Evolutionary conservation across 805 yeast genomes (phyloP).

Genomic region (Wickerhamomyces pijperi): DNA sequence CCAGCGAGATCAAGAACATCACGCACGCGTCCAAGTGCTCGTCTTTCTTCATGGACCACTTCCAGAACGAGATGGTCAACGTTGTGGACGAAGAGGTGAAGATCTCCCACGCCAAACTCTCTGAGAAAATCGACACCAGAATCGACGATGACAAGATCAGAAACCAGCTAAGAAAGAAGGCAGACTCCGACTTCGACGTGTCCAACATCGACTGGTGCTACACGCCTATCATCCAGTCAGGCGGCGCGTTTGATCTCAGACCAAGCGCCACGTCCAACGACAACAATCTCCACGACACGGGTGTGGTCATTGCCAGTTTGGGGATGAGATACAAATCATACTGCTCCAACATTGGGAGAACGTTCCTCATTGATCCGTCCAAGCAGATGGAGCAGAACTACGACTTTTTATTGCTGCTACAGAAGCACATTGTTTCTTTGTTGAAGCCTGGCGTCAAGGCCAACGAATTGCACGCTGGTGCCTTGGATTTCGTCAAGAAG

Average conservation of each 20-base stretch:
- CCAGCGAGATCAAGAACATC: constrained; percentile 55
- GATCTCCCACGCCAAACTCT: constrained; percentile 59
- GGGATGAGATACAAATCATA: constrained; percentile 84
- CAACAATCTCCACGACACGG: constrained; percentile 54
- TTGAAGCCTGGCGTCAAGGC: constrained; percentile 53
- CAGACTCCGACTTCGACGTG: constrained; percentile 60
- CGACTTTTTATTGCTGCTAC: constrained; percentile 62
- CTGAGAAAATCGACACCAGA: constrained; percentile 69
- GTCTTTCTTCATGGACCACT: constrained; percentile 65
- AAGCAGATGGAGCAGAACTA: constrained; percentile 69
- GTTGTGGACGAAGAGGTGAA: constrained; percentile 79
- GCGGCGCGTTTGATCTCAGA: constrained; percentile 71
- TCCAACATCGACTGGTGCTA: constrained; percentile 86
- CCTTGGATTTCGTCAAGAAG: constrained; percentile 45
- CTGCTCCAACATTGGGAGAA: constrained; percentile 80
- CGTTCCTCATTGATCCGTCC: constrained; percentile 84
- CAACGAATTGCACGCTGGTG: constrained; percentile 58
- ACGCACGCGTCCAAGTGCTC: constrained; percentile 69
- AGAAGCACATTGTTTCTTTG: constrained; percentile 45
- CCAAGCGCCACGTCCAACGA: constrained; percentile 74
- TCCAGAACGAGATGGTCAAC: constrained; percentile 80
- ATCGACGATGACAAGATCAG: constrained; percentile 72
- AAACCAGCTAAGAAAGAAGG: constrained; percentile 37
- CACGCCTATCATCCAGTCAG: constrained; percentile 83
- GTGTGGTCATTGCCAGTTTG: constrained; percentile 66